Evolutionary conservation across 1,139 yeast genomes (phyloP), one percentile per base, ranked within the genome.

Genomic region (Yamadazyma triangularis): DNA sequence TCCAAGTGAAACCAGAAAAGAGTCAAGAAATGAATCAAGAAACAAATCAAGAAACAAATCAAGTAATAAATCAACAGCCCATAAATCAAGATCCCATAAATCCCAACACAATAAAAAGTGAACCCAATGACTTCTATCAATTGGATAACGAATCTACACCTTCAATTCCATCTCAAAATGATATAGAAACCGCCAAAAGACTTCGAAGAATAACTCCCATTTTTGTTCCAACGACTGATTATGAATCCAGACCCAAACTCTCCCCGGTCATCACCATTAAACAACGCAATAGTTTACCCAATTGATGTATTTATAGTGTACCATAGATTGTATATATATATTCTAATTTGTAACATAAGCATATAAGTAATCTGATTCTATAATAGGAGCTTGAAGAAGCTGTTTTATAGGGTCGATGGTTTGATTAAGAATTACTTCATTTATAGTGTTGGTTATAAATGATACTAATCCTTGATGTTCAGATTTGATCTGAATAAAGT

Each of bases 171-270:
- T 26, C 39, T 9, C 34, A 32, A 11, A 33, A 33, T 19, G 48
- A 44, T 20, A 54, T 66, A 11, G 68, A 58, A 22, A 64, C 59
- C 4, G 73, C 73, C 1, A 67, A 66, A 39, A 44, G 46, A 24
- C 41, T 63, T 27, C 47, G 64, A 27, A 47, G 54, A 28, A 66
- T 67, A 23, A 59, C 60, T 6, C 73, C 73, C 1, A 63, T 67
- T 7, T 48, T 53, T 33, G 51, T 67, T 16, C 73, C 73, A 1
- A 50, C 53, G 1, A 58, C 56, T 8, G 60, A 52, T 14, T 64
- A 56, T 13, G 56, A 53, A n/a, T 38, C 39, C 16, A 56, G 55
- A 26, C 60, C 66, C 2, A 45, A 42, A 32, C 53, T 60, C 33
- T 62, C 70, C 0, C 70, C 71, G 1, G 51, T 53, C 8, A 40